These are phyloP conservation scores for Senna tora DNA, from an alignment of 306 rosid species.

Conservation along the genomic window DNA sequence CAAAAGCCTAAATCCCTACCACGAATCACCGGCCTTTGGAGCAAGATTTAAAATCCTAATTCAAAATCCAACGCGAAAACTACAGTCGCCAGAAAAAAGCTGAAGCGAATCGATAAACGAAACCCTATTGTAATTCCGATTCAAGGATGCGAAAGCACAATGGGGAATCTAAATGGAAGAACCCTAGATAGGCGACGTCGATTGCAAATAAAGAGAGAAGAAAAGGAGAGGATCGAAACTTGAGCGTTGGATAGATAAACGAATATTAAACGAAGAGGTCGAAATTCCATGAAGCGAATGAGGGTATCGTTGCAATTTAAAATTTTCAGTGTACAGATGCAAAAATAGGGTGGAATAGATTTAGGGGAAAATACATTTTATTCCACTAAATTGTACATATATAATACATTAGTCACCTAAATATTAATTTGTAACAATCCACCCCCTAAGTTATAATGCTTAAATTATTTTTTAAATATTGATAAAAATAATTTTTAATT, in stretches of 20 bases:
- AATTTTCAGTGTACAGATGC: background rate
- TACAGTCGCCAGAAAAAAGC: background rate
- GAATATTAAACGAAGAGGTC: conserved; percentile 3
- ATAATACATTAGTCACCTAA: too few relatives aligned
- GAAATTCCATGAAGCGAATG: background rate
- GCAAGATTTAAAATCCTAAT: conserved; percentile 38
- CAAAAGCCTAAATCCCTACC: conserved; percentile 35
- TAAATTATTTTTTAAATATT: too few relatives aligned
- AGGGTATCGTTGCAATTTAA: conserved; percentile 30
- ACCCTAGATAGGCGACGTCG: conserved; percentile 31
- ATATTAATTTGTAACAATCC: too few relatives aligned
- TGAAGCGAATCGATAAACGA: conserved; percentile 2
- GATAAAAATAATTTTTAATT: too few relatives aligned
- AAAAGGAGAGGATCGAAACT: background rate
- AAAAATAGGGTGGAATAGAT: background rate
- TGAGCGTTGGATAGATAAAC: background rate
- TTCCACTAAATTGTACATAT: too few relatives aligned
- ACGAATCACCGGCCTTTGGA: conserved; percentile 40
- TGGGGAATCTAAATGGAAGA: conserved; percentile 23
- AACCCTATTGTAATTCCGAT: conserved; percentile 10
- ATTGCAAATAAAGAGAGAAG: background rate
- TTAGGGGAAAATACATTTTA: too few relatives aligned
- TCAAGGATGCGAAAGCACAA: conserved; percentile 8
- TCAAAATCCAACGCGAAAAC: conserved; percentile 31
- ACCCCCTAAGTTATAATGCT: too few relatives aligned